phyloP scores from a whole-genome alignment of 2,329 filamentous ascomycete genomes.

The Aspergillus hortae region DNA sequence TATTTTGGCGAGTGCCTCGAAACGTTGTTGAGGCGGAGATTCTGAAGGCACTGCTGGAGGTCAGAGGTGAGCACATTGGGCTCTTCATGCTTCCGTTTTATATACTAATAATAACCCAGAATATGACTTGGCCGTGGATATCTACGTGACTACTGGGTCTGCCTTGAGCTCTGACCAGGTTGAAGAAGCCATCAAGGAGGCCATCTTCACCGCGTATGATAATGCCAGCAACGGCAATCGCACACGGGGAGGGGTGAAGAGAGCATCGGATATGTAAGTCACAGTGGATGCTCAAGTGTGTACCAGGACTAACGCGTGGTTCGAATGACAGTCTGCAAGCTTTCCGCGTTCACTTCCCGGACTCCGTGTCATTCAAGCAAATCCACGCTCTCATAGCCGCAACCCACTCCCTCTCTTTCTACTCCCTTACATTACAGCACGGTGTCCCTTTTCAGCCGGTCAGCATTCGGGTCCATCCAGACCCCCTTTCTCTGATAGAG shows the following conservation, averaged over 20 bases:
- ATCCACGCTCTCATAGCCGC: conserved; percentile 55
- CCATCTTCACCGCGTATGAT: conserved; percentile 58
- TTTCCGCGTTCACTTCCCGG: conserved; percentile 41
- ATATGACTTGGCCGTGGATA: conserved; percentile 39
- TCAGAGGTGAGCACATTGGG: conserved; percentile 32
- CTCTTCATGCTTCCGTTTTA: not conserved
- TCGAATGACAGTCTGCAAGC: conserved; percentile 34
- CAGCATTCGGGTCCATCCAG: conserved; percentile 60
- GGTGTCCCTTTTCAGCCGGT: conserved; percentile 64
- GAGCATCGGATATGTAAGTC: conserved; percentile 54
- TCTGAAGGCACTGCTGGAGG: conserved; percentile 52
- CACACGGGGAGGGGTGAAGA: conserved; percentile 60
- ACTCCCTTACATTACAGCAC: conserved; percentile 61
- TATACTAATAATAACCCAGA: conserved; percentile 26
- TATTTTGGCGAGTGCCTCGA: conserved; percentile 49
- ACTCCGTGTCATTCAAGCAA: conserved; percentile 40
- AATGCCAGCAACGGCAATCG: conserved; percentile 64
- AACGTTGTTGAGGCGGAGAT: conserved; percentile 55
- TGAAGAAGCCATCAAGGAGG: conserved; percentile 50
- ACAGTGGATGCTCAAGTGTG: no score
- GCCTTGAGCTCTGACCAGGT: conserved; percentile 45
- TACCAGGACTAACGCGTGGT: not conserved
- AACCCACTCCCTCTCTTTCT: conserved; percentile 63
- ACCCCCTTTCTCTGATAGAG: conserved; percentile 57
- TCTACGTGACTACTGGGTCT: conserved; percentile 33